These are phyloP conservation scores for Sordariomycetes sp. DNA, from an alignment of 2,329 filamentous ascomycete species.

Conservation along the genomic window DNA sequence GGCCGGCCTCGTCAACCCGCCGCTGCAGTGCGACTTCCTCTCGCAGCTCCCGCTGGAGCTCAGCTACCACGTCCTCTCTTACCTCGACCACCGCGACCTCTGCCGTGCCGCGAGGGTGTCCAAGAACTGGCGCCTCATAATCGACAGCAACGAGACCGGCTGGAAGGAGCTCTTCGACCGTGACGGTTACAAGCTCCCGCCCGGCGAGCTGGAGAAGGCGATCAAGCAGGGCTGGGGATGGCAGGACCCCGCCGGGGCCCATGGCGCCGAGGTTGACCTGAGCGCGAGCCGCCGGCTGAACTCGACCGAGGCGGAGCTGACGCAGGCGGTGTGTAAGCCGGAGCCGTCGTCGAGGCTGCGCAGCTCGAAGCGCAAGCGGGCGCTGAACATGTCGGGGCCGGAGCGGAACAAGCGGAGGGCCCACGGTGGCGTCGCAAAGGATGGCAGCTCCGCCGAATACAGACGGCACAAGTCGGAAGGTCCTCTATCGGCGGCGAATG, in stretches of 20 bases:
- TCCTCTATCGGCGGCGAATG: slow-evolving; percentile 75
- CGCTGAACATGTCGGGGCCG: slow-evolving; percentile 29
- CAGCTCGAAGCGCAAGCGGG: slow-evolving; percentile 46
- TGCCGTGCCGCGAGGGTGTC: slow-evolving; percentile 89
- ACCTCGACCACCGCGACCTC: slow-evolving; percentile 75
- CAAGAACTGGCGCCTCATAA: slow-evolving; percentile 81
- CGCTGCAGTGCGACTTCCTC: slow-evolving; percentile 89
- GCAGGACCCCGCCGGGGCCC: slow-evolving; percentile 71
- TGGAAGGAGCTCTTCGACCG: slow-evolving; percentile 89
- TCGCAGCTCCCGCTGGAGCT: slow-evolving; percentile 76
- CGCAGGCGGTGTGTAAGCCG: slow-evolving; percentile 23
- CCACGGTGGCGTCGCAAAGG: slow-evolving; percentile 31
- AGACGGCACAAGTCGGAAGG: slow-evolving; percentile 59
- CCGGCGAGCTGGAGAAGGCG: slow-evolving; percentile 75
- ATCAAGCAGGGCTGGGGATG: slow-evolving; percentile 94
- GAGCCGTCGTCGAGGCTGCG: slow-evolving; percentile 33
- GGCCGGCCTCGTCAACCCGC: slow-evolving; percentile 83
- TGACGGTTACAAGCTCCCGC: slow-evolving; percentile 69
- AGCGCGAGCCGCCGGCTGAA: slow-evolving; percentile 46
- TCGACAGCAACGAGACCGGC: slow-evolving; percentile 86
- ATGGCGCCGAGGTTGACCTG: slow-evolving; percentile 73
- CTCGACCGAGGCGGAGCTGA: slow-evolving; percentile 41
- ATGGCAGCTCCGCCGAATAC: slow-evolving; percentile 25
- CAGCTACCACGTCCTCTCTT: slow-evolving; percentile 76
- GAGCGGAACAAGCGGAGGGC: slow-evolving; percentile 45